Evolutionary conservation across 768 basidiomycete species (phyloP).

Genomic region (Tricholoma hemisulphureum): DNA sequence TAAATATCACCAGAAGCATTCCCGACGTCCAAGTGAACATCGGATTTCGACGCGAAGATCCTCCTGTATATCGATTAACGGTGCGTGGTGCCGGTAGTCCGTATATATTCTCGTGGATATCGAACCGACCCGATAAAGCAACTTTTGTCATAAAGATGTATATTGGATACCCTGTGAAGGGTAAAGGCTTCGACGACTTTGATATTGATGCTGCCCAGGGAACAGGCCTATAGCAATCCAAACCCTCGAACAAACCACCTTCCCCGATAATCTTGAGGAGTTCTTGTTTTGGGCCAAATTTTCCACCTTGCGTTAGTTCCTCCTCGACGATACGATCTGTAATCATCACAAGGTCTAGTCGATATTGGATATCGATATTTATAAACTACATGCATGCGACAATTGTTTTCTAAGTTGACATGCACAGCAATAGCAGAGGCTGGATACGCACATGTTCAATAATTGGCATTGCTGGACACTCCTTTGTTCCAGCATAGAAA

Average conservation of each 20-base stretch:
- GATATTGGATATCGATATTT: not conserved
- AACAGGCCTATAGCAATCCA: not conserved
- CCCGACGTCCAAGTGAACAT: not conserved
- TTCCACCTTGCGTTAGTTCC: not conserved
- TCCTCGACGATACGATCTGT: not conserved
- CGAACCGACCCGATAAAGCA: not conserved
- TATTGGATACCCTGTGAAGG: not conserved
- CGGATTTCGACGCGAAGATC: not conserved
- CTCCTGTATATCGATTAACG: too few relatives aligned
- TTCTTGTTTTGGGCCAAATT: not conserved
- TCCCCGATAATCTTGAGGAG: not conserved
- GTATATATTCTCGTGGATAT: not conserved
- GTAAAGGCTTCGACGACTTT: not conserved
- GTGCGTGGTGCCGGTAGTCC: not conserved
- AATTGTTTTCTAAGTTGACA: not conserved
- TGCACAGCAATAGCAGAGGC: not conserved
- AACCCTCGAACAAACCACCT: not conserved
- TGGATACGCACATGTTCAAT: not conserved
- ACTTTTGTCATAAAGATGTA: not conserved
- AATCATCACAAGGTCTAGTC: not conserved
- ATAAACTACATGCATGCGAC: not conserved
- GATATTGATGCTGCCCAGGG: not conserved
- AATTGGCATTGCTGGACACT: not conserved
- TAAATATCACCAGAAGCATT: not conserved
- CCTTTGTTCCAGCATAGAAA: not conserved